These are phyloP conservation scores for Quercus wislizeni DNA, from an alignment of 306 rosid species.

Conservation along the genomic window DNA sequence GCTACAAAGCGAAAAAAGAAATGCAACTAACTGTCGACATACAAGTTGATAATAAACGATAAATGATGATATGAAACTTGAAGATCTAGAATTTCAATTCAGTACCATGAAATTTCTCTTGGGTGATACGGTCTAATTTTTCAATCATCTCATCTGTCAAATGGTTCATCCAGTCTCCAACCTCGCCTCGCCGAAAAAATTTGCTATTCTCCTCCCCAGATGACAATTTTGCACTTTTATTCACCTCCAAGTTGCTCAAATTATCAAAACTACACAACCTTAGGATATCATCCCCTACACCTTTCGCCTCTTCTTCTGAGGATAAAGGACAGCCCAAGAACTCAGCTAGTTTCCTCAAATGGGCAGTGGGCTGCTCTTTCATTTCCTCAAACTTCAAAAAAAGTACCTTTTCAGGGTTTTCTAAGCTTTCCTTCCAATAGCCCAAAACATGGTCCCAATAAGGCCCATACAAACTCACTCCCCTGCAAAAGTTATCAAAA, in stretches of 20 bases:
- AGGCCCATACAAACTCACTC: slow-evolving; percentile 18
- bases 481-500: slow-evolving; percentile 26
- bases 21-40: not conserved
- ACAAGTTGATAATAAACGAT: not conserved
- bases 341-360: slow-evolving; percentile 21
- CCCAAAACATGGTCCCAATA: slow-evolving; percentile 30
- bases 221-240: slow-evolving; percentile 23
- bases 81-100: slow-evolving; percentile 12
- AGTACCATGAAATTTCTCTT: slow-evolving; percentile 8
- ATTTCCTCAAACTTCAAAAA: slow-evolving; percentile 31
- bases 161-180: slow-evolving; percentile 34
- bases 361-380: slow-evolving; percentile 10
- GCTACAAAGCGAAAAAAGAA: too few relatives aligned
- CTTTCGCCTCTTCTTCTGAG: slow-evolving; percentile 24
- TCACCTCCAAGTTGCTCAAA: slow-evolving; percentile 34
- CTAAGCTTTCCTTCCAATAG: slow-evolving; percentile 30
- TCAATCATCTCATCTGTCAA: slow-evolving; percentile 19
- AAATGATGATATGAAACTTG: not conserved
- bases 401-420: slow-evolving; percentile 3
- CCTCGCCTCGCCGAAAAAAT: slow-evolving; percentile 27
- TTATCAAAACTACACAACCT: slow-evolving; percentile 34
- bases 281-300: slow-evolving; percentile 18
- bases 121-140: not conserved
- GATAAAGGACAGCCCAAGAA: slow-evolving; percentile 38
- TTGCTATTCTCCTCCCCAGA: slow-evolving; percentile 13